phyloP scores from a whole-genome alignment of 352 stramenopile genomes.

The Phytopythium ostracodes region DNA sequence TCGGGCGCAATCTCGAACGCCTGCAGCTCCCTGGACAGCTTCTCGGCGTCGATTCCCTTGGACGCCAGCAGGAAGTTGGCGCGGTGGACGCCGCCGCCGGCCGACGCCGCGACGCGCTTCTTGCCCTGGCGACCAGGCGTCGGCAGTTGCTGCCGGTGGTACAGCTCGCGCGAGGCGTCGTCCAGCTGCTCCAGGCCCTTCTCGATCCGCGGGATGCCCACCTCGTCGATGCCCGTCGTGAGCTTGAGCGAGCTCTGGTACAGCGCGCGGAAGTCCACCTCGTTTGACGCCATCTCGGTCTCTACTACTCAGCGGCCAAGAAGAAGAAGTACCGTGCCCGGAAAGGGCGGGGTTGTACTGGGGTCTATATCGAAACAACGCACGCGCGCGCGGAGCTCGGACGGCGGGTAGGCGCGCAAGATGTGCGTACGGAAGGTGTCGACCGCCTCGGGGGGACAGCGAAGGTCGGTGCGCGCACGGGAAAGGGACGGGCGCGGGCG shows the following conservation, averaged over 20 bases:
- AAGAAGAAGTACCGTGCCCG: background rate
- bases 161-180: slow-evolving; percentile 51
- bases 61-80: slow-evolving; percentile 82
- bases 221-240: slow-evolving; percentile 70
- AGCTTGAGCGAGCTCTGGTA: slow-evolving; percentile 88
- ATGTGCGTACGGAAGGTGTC: background rate
- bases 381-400: background rate
- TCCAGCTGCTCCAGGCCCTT: slow-evolving; percentile 83
- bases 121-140: slow-evolving; percentile 23
- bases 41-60: slow-evolving; percentile 85
- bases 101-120: slow-evolving; percentile 29
- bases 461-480: background rate
- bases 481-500: background rate
- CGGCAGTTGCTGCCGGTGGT: slow-evolving; percentile 33
- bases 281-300: slow-evolving; percentile 29
- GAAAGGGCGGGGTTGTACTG: background rate
- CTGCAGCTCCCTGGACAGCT: slow-evolving; percentile 79
- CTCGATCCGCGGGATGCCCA: slow-evolving; percentile 69
- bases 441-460: background rate
- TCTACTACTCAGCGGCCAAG: background rate
- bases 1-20: slow-evolving; percentile 71
- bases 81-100: slow-evolving; percentile 40
- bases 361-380: background rate
- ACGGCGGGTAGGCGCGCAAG: slow-evolving; percentile 2
- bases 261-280: slow-evolving; percentile 82